These are phyloP conservation scores for Colletotrichum sp. DNA, from an alignment of 2,329 filamentous ascomycete genomes.

Conservation along the genomic window DNA sequence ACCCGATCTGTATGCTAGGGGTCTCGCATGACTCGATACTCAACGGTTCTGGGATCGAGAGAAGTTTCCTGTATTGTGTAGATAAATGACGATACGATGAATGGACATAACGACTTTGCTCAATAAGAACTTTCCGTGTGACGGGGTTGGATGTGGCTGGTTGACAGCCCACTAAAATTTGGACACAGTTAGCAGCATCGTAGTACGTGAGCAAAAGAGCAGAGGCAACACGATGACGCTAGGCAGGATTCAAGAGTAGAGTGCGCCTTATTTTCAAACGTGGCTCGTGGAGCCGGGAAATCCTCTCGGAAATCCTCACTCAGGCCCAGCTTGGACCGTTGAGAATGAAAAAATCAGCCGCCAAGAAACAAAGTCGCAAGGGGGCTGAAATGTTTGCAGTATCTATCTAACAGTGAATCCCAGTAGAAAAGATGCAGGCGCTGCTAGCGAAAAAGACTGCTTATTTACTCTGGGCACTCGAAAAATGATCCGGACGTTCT, in stretches of 20 bases:
- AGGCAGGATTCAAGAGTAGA: not conserved
- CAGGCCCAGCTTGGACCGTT: not conserved
- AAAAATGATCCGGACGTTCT: slow-evolving; percentile 91
- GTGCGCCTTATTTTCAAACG: not conserved
- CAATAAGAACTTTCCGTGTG: not conserved
- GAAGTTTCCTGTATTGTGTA: slow-evolving; percentile 4
- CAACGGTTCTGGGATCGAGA: not conserved
- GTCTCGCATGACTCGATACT: not conserved
- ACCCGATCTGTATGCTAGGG: not conserved
- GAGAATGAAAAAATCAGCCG: not conserved
- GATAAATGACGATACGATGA: slow-evolving; percentile 20
- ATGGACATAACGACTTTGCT: slow-evolving; percentile 8
- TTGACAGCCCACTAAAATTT: not conserved
- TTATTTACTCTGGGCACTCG: slow-evolving; percentile 79
- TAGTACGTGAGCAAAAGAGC: not conserved
- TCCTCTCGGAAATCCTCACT: not conserved
- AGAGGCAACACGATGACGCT: not conserved
- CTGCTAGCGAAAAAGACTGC: slow-evolving; percentile 99
- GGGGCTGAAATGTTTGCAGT: slow-evolving; percentile 73
- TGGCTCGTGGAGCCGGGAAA: not conserved
- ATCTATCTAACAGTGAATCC: slow-evolving; percentile 94
- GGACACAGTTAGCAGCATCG: not conserved
- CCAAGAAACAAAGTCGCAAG: not conserved
- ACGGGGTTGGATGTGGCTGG: not conserved
- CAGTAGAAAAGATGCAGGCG: slow-evolving; percentile 77